Conservation (phyloP, 1,139 yeast species). For the Geotrichum carabidarum region DNA sequence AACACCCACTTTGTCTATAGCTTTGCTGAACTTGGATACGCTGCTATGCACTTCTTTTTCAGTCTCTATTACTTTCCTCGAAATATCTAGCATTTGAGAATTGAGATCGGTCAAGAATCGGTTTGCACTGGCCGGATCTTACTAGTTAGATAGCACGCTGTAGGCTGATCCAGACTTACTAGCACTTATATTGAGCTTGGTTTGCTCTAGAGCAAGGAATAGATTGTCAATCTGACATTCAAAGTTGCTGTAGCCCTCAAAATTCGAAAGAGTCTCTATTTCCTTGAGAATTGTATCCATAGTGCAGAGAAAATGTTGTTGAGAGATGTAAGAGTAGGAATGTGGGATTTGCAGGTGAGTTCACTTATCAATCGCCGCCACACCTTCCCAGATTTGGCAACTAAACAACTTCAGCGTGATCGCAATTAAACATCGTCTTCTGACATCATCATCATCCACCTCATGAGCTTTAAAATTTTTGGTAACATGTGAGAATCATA, state of each 20-base stretch:
- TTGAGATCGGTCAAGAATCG: background rate
- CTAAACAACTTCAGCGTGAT: too few species aligned
- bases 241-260: constrained; percentile 29
- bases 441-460: too few species aligned
- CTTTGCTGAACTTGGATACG: constrained; percentile 34
- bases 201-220: constrained; percentile 28
- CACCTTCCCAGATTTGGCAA: too few species aligned
- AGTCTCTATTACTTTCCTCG: constrained; percentile 20
- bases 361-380: too few species aligned
- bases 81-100: background rate
- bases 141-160: background rate
- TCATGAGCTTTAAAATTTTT: too few species aligned
- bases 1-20: constrained; percentile 33
- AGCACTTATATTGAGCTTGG: constrained; percentile 22
- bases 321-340: too few species aligned
- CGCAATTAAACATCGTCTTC: too few species aligned
- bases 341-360: too few species aligned
- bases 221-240: constrained; percentile 31
- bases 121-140: constrained; percentile 18
- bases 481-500: too few species aligned
- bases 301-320: background rate
- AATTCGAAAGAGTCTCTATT: constrained; percentile 26
- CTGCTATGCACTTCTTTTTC: constrained; percentile 34
- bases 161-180: constrained; percentile 1
- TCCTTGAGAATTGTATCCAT: constrained; percentile 33